Conservation (phyloP, 2,329 filamentous ascomycete species). For the Aspergillus hiratsukae region DNA sequence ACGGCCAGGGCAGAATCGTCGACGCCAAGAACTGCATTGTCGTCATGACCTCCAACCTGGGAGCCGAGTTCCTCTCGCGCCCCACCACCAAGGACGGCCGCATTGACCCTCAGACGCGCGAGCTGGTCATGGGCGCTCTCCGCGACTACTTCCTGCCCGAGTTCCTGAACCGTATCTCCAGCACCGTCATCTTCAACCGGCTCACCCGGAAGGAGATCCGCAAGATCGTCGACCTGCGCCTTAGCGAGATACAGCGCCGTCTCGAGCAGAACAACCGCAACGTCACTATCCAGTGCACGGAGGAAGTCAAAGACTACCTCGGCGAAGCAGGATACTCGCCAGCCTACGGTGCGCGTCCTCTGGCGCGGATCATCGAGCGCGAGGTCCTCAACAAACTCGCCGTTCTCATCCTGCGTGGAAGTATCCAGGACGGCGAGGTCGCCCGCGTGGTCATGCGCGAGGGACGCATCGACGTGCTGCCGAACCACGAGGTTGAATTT, state of each 20-base stretch:
- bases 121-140: constrained; percentile 85
- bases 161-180: constrained; percentile 97
- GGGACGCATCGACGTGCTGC: constrained; percentile 72
- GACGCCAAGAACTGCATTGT: constrained; percentile 98
- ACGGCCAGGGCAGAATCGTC: constrained; percentile 90
- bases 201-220: constrained; percentile 86
- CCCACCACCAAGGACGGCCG: constrained; percentile 72
- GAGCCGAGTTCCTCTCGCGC: constrained; percentile 86
- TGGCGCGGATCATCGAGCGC: constrained; percentile 89
- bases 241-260: constrained; percentile 85
- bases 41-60: constrained; percentile 97
- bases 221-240: constrained; percentile 87
- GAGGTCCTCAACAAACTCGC: constrained; percentile 93
- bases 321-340: constrained; percentile 90
- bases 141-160: constrained; percentile 97
- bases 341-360: constrained; percentile 85
- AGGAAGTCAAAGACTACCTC: constrained; percentile 88
- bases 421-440: constrained; percentile 77
- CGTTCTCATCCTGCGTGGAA: constrained; percentile 81
- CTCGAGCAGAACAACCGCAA: constrained; percentile 81
- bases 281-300: constrained; percentile 73
- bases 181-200: constrained; percentile 96
- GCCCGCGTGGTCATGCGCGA: constrained; percentile 75
- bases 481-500: constrained; percentile 69
- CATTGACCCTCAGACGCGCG: constrained; percentile 79